A percentile compares a stretch with the other conserved stretches of the same genome.
phyloP scores from a whole-genome alignment of 768 basidiomycete genomes.

The Clathrus columnatus region DNA sequence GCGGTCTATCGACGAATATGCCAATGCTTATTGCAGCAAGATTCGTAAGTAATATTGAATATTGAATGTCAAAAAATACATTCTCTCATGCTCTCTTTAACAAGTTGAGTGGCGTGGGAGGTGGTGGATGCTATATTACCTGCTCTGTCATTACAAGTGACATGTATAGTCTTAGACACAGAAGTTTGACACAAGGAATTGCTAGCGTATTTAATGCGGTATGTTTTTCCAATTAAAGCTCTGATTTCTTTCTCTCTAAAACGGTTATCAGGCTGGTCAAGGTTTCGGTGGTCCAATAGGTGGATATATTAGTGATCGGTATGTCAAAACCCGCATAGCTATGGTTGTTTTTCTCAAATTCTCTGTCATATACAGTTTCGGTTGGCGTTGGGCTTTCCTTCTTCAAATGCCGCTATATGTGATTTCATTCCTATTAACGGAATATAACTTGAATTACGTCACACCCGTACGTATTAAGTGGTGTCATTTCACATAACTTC shows the following conservation, averaged over 20 bases:
- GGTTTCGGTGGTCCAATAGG: slow-evolving; percentile 77
- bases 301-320: slow-evolving; percentile 63
- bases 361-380: slow-evolving; percentile 37
- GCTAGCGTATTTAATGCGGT: slow-evolving; percentile 70
- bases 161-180: slow-evolving; percentile 70
- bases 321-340: neutral
- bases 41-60: slow-evolving; percentile 46
- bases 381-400: slow-evolving; percentile 79
- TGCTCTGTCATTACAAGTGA: slow-evolving; percentile 71
- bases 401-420: slow-evolving; percentile 62
- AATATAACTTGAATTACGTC: slow-evolving; percentile 53
- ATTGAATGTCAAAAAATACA: neutral
- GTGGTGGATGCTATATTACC: slow-evolving; percentile 67
- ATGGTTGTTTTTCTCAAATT: too few species aligned
- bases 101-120: slow-evolving; percentile 69
- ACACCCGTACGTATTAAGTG: slow-evolving; percentile 60
- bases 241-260: neutral
- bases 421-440: slow-evolving; percentile 48
- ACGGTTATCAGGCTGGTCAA: slow-evolving; percentile 49
- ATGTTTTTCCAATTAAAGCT: slow-evolving; percentile 20
- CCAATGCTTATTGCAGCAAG: slow-evolving; percentile 60
- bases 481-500: neutral
- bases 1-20: slow-evolving; percentile 63
- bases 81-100: neutral
- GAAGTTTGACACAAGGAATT: slow-evolving; percentile 66